A percentile compares a stretch with the other conserved stretches of the same genome.
These are phyloP conservation scores for Biscogniauxia marginata DNA, from an alignment of 2,329 filamentous ascomycete species.

Conservation along the genomic window DNA sequence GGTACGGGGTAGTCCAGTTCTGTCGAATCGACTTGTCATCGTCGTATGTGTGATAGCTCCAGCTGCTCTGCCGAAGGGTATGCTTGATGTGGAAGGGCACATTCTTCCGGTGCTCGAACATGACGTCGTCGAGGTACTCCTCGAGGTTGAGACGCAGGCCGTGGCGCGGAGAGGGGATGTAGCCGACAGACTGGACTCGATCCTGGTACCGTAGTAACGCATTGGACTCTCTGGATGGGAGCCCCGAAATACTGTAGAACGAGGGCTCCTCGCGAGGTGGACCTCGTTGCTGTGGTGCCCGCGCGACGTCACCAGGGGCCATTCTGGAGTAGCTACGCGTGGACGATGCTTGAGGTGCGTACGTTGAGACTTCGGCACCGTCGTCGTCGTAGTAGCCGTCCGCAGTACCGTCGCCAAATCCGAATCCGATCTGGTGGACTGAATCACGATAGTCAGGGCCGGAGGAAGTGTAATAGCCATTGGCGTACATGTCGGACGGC, in stretches of 20 bases:
- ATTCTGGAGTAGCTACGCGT: no score
- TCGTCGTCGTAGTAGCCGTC: no score
- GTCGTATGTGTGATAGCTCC: neutral
- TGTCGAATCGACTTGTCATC: neutral
- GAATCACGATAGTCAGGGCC: no score
- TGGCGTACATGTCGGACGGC: no score
- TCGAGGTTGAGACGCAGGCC: constrained; percentile 2
- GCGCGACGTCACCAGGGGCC: no score
- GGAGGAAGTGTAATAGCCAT: no score
- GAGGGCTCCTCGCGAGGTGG: neutral
- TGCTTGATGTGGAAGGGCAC: neutral
- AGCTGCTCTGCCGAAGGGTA: constrained; percentile 1
- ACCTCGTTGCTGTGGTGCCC: no score
- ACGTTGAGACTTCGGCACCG: no score
- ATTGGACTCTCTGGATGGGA: no score
- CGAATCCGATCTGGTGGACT: no score
- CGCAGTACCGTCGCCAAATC: no score
- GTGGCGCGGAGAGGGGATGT: neutral
- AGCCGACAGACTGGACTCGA: neutral
- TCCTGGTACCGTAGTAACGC: constrained; percentile 7
- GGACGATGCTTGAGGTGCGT: no score
- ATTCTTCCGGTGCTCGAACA: neutral
- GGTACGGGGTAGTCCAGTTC: neutral
- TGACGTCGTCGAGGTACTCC: neutral
- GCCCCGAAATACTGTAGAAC: constrained; percentile 1